Percentiles rank a stretch among this genome's conserved stretches.
Conservation (phyloP, 768 basidiomycete genomes). For the Agrocybe praecox region DNA sequence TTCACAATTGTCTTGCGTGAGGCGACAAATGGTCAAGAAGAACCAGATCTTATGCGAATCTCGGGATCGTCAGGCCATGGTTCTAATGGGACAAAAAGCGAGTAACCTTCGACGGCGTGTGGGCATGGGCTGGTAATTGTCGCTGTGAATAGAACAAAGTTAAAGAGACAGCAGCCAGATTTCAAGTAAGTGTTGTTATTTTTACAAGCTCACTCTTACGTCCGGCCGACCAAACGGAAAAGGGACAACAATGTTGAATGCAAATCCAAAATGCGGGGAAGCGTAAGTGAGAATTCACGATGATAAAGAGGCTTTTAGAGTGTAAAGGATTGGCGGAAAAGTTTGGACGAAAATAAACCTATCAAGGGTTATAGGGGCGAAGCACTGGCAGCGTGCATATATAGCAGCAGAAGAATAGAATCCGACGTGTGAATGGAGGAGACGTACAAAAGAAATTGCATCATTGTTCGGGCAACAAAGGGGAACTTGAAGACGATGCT, state of each 20-base stretch:
- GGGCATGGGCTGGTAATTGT: not conserved
- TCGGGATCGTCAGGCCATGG: not conserved
- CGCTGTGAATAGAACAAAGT: not conserved
- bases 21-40: no score
- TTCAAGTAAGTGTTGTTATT: not conserved
- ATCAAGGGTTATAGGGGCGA: no score
- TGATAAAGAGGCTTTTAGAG: constrained; percentile 9
- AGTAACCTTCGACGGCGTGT: not conserved
- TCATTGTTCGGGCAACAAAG: no score
- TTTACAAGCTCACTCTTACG: not conserved
- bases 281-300: not conserved
- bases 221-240: not conserved
- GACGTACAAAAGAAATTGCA: no score
- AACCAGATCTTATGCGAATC: not conserved
- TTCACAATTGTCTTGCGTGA: not conserved
- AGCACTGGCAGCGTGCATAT: no score
- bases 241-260: not conserved
- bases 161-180: not conserved
- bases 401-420: no score
- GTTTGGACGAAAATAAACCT: not conserved
- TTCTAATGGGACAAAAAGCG: not conserved
- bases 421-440: not conserved
- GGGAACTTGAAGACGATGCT: no score
- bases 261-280: not conserved
- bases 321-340: not conserved